A percentile compares a stretch with the other conserved stretches of the same genome.
These are phyloP conservation scores for Eucalyptus decipiens DNA, from an alignment of 345 rosid species.

Conservation along the genomic window DNA sequence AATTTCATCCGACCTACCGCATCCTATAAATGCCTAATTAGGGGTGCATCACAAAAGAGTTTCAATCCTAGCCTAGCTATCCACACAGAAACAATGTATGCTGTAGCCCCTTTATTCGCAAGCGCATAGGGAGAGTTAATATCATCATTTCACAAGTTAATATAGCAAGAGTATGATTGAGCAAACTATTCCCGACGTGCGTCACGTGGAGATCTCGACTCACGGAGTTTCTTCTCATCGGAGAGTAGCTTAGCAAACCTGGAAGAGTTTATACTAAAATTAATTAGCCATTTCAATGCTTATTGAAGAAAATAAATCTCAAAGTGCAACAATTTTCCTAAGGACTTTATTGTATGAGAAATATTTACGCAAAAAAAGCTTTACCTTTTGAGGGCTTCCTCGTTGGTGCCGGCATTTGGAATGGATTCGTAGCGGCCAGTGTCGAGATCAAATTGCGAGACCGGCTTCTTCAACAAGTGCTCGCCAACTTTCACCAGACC, in stretches of 20 bases:
- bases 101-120: background rate
- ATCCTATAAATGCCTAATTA: background rate
- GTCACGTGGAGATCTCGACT: background rate
- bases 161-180: background rate
- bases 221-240: background rate
- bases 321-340: background rate
- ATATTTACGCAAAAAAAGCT: background rate
- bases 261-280: background rate
- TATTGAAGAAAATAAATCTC: background rate
- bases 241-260: background rate
- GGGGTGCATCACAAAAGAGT: background rate
- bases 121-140: background rate
- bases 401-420: slow-evolving; percentile 27
- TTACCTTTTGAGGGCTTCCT: slow-evolving; percentile 52
- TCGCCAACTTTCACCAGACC: slow-evolving; percentile 35
- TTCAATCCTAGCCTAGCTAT: background rate
- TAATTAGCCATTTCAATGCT: background rate
- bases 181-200: background rate
- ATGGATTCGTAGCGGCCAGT: slow-evolving; percentile 43
- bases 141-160: background rate
- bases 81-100: background rate
- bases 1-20: background rate
- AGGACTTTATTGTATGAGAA: background rate
- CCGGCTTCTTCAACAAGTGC: slow-evolving; percentile 21
- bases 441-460: slow-evolving; percentile 24